Evolutionary conservation across 2,329 filamentous ascomycete species (phyloP), one percentile per base, ranked within the genome.

Genomic region (Aspergillus sp.): DNA sequence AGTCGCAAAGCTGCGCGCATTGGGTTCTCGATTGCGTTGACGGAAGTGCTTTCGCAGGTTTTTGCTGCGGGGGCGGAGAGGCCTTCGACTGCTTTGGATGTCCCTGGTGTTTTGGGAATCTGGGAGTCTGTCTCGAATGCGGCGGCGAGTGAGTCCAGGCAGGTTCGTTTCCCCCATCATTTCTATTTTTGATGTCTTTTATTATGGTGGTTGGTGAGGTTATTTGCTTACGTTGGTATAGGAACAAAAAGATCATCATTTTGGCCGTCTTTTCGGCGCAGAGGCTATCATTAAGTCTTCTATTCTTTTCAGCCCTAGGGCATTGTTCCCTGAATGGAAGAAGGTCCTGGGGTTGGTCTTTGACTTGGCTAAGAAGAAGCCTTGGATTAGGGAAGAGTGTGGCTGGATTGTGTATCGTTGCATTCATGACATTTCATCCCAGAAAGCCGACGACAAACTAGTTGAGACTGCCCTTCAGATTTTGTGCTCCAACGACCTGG

Each of bases 311-410:
- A 74, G 78, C 56, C 73, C 79, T 4, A 79, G 85, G 35, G 75
- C 80, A 17, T 78, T 83, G 4, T 82, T 78, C 53, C 70, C 77
- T 58, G 75, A 82, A 48, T 79, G 77, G 76, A 79, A 81, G 46
- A 79, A 82, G 55, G 80, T 96, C n/a, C 77, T 97, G 48, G 84
- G 89, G 54, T 78, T 90, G 53, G 78, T 97, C 33, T 83, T 92
- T 66, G 84, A 87, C 61, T 82, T 97, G 59, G 87, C 89, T 41
- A 84, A 86, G 66, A 90, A 90, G 76, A 96, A 96, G 74, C 85
- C 90, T 33, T 97, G 93, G 93, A 81, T 98, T 64, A 85, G 91
- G 60, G 88, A 93, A 67, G 90, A 96, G 71, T 96, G 91, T 67
- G 91, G 90, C 33, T 91, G 88, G 82, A 85, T 95, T 48, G 80